Conservation (phyloP, 192 early-diverging fungal species). For the Backusella macrospora region DNA sequence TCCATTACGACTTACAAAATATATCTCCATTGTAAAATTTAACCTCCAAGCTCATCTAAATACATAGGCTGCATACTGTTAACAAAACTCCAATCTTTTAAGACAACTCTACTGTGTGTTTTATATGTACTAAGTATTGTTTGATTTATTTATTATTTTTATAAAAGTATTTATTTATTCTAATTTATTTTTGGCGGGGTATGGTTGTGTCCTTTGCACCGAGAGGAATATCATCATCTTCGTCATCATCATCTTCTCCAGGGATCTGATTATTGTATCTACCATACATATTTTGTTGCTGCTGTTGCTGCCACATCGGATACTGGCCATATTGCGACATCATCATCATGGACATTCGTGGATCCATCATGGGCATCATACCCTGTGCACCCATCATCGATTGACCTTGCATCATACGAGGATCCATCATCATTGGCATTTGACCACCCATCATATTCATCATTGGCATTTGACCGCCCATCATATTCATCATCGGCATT, state of each 20-base stretch:
- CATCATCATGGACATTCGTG: slow-evolving; percentile 26
- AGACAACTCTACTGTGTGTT: no score
- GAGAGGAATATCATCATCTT: slow-evolving; percentile 41
- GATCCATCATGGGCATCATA: slow-evolving; percentile 36
- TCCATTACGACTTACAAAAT: no score
- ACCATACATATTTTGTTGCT: slow-evolving; percentile 23
- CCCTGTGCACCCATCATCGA: slow-evolving; percentile 15
- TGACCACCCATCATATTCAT: slow-evolving; percentile 23
- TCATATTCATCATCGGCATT: slow-evolving; percentile 23
- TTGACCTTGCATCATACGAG: slow-evolving; percentile 35
- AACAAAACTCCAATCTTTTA: no score
- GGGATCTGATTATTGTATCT: neutral
- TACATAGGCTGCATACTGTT: no score
- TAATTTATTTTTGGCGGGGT: slow-evolving; percentile 16
- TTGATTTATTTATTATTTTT: no score
- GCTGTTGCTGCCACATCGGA: slow-evolving; percentile 23
- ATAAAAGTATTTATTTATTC: neutral
- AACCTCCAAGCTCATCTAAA: no score
- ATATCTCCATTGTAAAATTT: no score
- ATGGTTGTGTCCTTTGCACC: slow-evolving; percentile 26
- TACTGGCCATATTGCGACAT: slow-evolving; percentile 15
- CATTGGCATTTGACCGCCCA: slow-evolving; percentile 25
- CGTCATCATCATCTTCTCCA: slow-evolving; percentile 33
- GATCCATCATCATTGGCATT: slow-evolving; percentile 37
- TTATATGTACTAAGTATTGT: no score